Base-by-base conservation (phyloP, 345 rosid genomes). In the Murraya koenigii region DNA sequence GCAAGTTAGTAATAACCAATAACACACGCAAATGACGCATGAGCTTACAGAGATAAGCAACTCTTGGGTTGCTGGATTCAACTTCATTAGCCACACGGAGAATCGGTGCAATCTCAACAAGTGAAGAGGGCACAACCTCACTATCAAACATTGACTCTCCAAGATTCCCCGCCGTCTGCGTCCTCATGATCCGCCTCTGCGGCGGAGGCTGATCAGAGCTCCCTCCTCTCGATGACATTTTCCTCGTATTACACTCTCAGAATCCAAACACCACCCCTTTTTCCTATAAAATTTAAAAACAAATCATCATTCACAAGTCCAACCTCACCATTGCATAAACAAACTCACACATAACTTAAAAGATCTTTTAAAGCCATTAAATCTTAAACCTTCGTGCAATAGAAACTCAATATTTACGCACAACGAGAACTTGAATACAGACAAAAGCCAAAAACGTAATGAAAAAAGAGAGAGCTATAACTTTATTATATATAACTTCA, bases 41-140 rank as follows among this genome's bases (percentile, higher is more conserved):
- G 19, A 71, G 75, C 97, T 89, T 89, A 97, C 99, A 97, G 39
- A 97, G 93, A 85, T 97, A 97, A 4, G 99, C 94, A 81, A 94
- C 99, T 80, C 99, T 91, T 33, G 97, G 90, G 84, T 97, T 94
- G 74, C 88, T 90, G 49, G 85, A 65, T 89, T 97, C 99, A 39
- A 94, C 98, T 80, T 97, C 99, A 90, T 97, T 97, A 71, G 99
- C 99, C 82, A 97, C 99, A 81, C 99, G 98, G 67, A 97, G 98
- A 90, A 97, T 97, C 10, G 98, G 99, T 0, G 99, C 99, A 74
- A 97, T 94, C 86, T 93, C 97, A 65, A 88, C 86, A 74, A 97
- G 93, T 3, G 99, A 90, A 23, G 99, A 97, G 1, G 99, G 99
- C 80, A 97, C 98, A 17, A 94, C 92, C 86, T 97, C 99, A 81